Percentiles rank a stretch among this genome's conserved stretches.
Conservation (phyloP, 2,329 filamentous ascomycete species). For the Fusarium nanum region DNA sequence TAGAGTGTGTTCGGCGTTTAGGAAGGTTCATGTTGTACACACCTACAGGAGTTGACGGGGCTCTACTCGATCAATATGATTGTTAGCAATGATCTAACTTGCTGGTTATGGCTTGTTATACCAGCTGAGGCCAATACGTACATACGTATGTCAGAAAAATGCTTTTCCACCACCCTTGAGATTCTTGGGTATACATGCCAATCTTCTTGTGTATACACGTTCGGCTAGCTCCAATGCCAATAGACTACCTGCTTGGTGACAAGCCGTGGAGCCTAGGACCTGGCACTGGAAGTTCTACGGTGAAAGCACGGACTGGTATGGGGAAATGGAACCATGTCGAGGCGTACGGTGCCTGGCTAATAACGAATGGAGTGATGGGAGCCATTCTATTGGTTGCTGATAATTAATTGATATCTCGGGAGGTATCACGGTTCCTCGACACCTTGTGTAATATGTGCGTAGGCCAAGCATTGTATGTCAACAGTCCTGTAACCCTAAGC, state of each 20-base stretch:
- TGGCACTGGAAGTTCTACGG: slow-evolving; percentile 11
- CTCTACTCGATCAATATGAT: slow-evolving; percentile 7
- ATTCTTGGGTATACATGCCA: not conserved
- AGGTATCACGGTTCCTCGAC: not conserved
- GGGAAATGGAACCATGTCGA: slow-evolving; percentile 37
- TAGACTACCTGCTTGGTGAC: not conserved
- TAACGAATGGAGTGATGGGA: slow-evolving; percentile 25
- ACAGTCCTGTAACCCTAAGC: not conserved
- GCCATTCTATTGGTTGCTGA: slow-evolving; percentile 1
- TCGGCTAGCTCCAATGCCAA: not conserved
- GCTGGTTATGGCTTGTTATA: not conserved
- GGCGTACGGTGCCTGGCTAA: slow-evolving; percentile 19
- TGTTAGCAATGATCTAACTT: not conserved
- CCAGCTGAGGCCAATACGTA: not conserved
- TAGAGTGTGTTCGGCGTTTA: slow-evolving; percentile 42
- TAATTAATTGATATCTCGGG: not conserved
- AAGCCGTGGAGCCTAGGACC: slow-evolving; percentile 15
- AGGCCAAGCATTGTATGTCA: not conserved
- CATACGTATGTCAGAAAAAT: not conserved
- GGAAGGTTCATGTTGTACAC: slow-evolving; percentile 31
- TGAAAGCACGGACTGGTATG: slow-evolving; percentile 36
- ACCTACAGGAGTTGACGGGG: slow-evolving; percentile 19
- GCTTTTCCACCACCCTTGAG: not conserved
- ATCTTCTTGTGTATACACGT: not conserved
- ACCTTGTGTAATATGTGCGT: not conserved